Percentiles rank a stretch among this genome's conserved stretches.
These are phyloP conservation scores for Themeda triandra DNA, from an alignment of 176 grass and related monocot genomes.

Conservation along the genomic window DNA sequence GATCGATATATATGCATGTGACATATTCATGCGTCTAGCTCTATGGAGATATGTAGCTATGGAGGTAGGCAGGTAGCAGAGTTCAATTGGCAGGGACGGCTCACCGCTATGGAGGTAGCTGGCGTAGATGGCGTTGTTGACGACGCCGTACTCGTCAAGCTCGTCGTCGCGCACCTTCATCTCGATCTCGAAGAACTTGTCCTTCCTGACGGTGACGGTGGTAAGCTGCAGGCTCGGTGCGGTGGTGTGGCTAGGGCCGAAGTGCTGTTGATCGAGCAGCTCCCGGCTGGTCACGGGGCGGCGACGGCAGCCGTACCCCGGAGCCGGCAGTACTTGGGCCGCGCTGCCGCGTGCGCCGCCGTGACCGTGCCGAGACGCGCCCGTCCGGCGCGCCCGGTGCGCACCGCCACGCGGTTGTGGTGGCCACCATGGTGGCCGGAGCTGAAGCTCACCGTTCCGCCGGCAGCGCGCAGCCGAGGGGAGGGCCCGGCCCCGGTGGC, in stretches of 20 bases:
- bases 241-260: not conserved
- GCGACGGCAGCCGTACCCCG: not conserved
- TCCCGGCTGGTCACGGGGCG: not conserved
- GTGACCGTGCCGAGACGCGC: not conserved
- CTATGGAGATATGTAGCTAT: too few relatives aligned
- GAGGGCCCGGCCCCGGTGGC: too few relatives aligned
- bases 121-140: conserved; percentile 74
- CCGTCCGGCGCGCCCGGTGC: not conserved
- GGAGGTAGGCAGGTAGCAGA: too few relatives aligned
- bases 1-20: too few relatives aligned
- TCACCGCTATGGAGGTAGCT: conserved; percentile 57
- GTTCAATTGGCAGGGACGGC: too few relatives aligned
- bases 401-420: not conserved
- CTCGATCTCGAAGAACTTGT: conserved; percentile 60
- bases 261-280: not conserved
- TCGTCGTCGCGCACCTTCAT: conserved; percentile 64
- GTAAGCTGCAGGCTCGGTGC: not conserved
- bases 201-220: not conserved
- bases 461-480: not conserved
- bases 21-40: too few relatives aligned
- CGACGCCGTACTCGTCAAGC: conserved; percentile 73
- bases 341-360: not conserved
- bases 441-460: not conserved
- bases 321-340: conserved; percentile 3
- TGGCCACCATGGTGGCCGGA: not conserved